phyloP scores from a whole-genome alignment of 768 basidiomycete genomes.

The Panellus pusillus region DNA sequence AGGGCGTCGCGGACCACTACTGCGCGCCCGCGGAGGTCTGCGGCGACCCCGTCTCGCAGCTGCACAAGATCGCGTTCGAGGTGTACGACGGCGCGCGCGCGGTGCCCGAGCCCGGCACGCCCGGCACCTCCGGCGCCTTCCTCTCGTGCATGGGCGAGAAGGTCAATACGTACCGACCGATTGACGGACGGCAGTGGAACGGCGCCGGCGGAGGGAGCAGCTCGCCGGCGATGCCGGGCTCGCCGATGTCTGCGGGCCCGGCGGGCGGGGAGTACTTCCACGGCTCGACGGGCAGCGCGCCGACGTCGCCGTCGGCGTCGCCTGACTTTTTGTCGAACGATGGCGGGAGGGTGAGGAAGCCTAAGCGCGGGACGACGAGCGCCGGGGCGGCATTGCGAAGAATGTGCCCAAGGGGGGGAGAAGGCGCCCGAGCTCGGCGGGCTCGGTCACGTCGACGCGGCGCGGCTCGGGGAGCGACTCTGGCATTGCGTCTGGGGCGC shows the following conservation, averaged over 20 bases:
- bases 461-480: conserved; percentile 67
- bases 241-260: conserved; percentile 66
- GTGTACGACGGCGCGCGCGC: conserved; percentile 74
- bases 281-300: conserved; percentile 59
- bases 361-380: conserved; percentile 73
- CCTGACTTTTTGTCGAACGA: conserved; percentile 77
- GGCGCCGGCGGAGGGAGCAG: conserved; percentile 42
- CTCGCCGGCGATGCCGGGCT: conserved; percentile 65
- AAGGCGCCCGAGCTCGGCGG: conserved; percentile 75
- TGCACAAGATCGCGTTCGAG: conserved; percentile 95
- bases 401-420: conserved; percentile 56
- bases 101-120: conserved; percentile 73
- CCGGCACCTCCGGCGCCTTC: conserved; percentile 79
- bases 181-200: conserved; percentile 82
- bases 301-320: conserved; percentile 62
- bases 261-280: conserved; percentile 72
- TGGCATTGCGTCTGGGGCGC: conserved; percentile 72
- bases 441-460: conserved; percentile 65
- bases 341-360: conserved; percentile 80
- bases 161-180: conserved; percentile 86
- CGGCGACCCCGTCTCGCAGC: conserved; percentile 92
- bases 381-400: conserved; percentile 61
- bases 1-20: conserved; percentile 80
- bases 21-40: conserved; percentile 84
- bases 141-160: conserved; percentile 92